Percentiles rank a stretch among this genome's conserved stretches.
Conservation (phyloP, 1,284 basidiomycete genomes). For the Cryptococcus hybrid region DNA sequence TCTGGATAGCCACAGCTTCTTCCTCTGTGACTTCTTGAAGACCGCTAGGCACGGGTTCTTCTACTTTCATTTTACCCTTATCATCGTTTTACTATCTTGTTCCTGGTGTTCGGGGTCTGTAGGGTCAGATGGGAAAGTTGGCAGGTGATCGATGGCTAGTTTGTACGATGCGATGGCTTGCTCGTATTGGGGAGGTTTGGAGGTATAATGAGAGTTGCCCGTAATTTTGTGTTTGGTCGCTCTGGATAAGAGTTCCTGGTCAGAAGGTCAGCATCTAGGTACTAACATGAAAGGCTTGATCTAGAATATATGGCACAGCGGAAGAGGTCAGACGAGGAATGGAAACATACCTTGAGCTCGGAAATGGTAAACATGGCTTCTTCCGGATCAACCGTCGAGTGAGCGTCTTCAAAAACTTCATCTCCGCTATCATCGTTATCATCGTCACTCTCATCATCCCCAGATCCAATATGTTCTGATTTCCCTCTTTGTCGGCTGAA, state of each 20-base stretch:
- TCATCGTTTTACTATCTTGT: not conserved
- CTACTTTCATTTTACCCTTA: not conserved
- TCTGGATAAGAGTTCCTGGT: slow-evolving; percentile 24
- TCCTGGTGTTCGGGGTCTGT: not conserved
- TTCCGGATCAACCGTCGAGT: slow-evolving; percentile 1
- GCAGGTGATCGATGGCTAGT: slow-evolving; percentile 30
- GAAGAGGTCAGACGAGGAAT: not conserved
- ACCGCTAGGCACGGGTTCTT: slow-evolving; percentile 15
- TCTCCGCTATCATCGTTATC: not conserved
- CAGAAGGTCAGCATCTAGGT: not conserved
- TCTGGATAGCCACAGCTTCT: slow-evolving; percentile 35
- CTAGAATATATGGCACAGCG: too few species aligned
- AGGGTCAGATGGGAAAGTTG: not conserved
- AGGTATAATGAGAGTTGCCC: slow-evolving; percentile 40
- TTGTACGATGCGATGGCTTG: slow-evolving; percentile 32
- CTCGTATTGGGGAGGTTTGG: slow-evolving; percentile 26
- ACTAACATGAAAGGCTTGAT: too few species aligned
- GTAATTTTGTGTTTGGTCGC: slow-evolving; percentile 26
- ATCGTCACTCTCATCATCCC: not conserved
- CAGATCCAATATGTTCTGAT: not conserved
- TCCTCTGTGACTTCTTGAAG: slow-evolving; percentile 45
- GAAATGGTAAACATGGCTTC: slow-evolving; percentile 20
- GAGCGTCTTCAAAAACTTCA: slow-evolving; percentile 15
- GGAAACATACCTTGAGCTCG: slow-evolving; percentile 26
- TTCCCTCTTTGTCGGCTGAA: not conserved